These are phyloP conservation scores for Cercospora citrullina DNA, from an alignment of 2,329 filamentous ascomycete species.

Conservation along the genomic window DNA sequence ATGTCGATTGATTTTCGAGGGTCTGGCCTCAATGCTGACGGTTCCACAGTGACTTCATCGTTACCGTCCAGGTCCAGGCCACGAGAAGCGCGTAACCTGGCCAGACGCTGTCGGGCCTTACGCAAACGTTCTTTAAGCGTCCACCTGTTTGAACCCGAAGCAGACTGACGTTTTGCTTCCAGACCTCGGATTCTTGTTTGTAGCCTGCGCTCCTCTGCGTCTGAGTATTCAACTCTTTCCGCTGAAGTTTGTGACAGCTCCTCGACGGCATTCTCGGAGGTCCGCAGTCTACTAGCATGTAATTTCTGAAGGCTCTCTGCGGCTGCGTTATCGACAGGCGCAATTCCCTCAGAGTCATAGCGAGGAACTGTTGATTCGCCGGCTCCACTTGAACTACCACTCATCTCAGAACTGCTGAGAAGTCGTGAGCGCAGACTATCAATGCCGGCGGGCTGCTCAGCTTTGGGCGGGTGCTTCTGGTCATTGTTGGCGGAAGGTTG, in stretches of 20 bases:
- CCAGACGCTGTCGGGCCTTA: not conserved
- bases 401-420: not conserved
- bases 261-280: not conserved
- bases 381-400: not conserved
- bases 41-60: not conserved
- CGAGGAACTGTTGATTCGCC: not conserved
- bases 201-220: not conserved
- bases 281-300: not conserved
- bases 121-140: not conserved
- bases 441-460: not conserved
- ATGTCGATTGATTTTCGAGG: not conserved
- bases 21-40: not conserved
- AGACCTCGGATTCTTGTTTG: not conserved
- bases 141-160: not conserved
- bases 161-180: not conserved
- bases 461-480: not conserved
- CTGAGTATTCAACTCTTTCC: not conserved
- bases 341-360: not conserved
- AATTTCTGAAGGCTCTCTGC: not conserved
- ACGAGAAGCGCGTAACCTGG: not conserved
- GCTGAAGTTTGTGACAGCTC: not conserved
- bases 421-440: not conserved
- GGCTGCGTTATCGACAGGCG: not conserved
- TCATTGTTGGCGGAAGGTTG: not conserved
- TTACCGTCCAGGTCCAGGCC: not conserved